phyloP scores from a whole-genome alignment of 148 eudicot species.

The Persicaria tinctoria region DNA sequence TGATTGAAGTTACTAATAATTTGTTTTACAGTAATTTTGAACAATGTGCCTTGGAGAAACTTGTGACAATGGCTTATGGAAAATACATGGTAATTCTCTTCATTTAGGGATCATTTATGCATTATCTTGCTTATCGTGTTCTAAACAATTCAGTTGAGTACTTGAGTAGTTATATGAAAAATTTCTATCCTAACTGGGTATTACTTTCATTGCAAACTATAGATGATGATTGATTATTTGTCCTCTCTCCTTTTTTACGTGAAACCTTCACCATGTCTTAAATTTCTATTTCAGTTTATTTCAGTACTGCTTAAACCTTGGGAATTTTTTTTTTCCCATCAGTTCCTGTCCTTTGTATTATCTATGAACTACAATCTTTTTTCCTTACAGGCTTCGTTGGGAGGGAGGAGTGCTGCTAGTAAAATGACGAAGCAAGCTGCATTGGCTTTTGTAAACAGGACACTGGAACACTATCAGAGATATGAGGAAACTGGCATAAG shows the following conservation, averaged over 20 bases:
- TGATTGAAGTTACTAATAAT: neutral
- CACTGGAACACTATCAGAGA: conserved; percentile 34
- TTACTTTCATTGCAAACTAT: neutral
- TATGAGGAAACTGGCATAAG: conserved; percentile 49
- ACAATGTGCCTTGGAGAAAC: conserved; percentile 47
- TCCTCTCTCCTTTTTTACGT: neutral
- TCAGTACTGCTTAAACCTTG: neutral
- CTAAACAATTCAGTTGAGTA: no score
- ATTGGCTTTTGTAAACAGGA: conserved; percentile 42
- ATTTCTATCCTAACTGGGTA: no score
- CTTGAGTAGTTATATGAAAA: no score
- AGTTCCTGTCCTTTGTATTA: neutral
- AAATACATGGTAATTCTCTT: conserved; percentile 50
- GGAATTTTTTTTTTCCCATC: neutral
- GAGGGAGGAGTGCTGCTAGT: conserved; percentile 39
- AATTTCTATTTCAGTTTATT: neutral
- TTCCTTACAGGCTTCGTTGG: conserved; percentile 10
- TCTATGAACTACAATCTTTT: neutral
- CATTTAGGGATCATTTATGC: neutral
- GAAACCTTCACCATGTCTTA: neutral
- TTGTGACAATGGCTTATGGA: conserved; percentile 43
- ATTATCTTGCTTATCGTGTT: neutral
- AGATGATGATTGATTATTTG: neutral
- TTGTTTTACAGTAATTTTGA: conserved; percentile 40
- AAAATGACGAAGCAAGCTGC: conserved; percentile 58